Base-by-base conservation (phyloP, 1,284 basidiomycete species). In the Chalciporus sp. region DNA sequence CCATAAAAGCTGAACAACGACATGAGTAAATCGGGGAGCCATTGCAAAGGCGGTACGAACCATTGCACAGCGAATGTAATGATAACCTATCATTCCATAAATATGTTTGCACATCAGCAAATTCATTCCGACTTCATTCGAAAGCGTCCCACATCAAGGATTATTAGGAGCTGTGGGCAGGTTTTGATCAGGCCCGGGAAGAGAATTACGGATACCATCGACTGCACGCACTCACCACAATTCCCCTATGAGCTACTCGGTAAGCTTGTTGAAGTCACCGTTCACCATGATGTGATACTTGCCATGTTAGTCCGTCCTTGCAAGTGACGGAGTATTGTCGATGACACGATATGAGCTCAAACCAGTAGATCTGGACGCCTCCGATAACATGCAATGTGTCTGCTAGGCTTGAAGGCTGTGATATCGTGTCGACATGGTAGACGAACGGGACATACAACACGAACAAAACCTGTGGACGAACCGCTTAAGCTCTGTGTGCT, bases 41-140 rank as follows among this genome's bases (percentile, higher is more conserved):
- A 14, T 9, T 14, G n/a, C 23, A 23, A 23, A 23, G 23, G 42
- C 19, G 8, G 12, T 9, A 8, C 57, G 11, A 37, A 59, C 58
- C 53, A 35, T 51, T 59, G 58, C 9, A 59, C 58, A n/a, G 39
- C 17, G 12, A 56, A 51, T 1, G 23, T 56, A 35, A 59, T 37
- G 3, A 46, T 4, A 9, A 52, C 52, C 58, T 59, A 23, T 14
- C 6, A 12, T 7, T 6, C 9, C 14, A 4, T 33, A 7, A 26
- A 27, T 56, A 14, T 59, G 47, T 33, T 9, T 17, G 4, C 4
- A 26, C 39, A 39, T 28, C n/a, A 16, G 2, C n/a, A 7, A 37
- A 17, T 9, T 17, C 16, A 10, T 14, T 20, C 2, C 23, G 23
- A 23, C 23, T 23, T 6, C 23, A 23, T 23, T 11, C 2, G 35